Base-by-base conservation (phyloP, 2,329 filamentous ascomycete genomes). In the Tolypocladium amazonense region DNA sequence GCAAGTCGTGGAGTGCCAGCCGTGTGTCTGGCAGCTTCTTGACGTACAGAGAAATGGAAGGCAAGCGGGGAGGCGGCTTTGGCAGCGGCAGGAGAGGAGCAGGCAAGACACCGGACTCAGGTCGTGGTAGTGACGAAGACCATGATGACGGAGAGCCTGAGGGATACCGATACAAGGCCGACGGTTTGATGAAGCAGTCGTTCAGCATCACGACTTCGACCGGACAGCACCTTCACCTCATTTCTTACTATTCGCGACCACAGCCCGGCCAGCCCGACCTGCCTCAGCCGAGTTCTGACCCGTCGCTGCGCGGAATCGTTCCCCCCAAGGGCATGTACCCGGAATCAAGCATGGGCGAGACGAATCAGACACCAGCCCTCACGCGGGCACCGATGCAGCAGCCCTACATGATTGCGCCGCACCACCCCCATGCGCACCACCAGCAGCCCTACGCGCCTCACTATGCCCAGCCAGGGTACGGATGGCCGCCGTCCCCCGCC, bases 131-230 rank as follows among this genome's bases (percentile, higher is more conserved):
- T 70, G 91, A 96, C 68, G 92, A 94, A 56, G 89, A 95, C 66
- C 90, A 89, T 56, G 88, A 92, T 64, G 88, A 90, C 58, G 88
- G 85, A 66, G 91, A 95, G 68, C 90, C 90, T 0, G 92, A 96
- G 72, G 92, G 92, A 50, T 96, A 96, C 73, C 82, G 91, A 64
- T 96, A 96, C 77, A 99, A 97, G 80, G 90, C 88, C 12, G 94
- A 99, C 69, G 94, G 94, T 0, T 82, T 99, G 4, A 97, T 97
- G 92, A 99, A 99, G 82, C 94, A 99, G 76, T 97, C 94, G 0
- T 99, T 97, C 81, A 97, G 93, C 77, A 97, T 99, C 76, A 97
- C 92, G 27, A 97, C 94, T 1, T 91, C 89, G 1, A 87, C 82
- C 43, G 69, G 91, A 65, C 92, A 97, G 68, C 94, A 97, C 71